These are phyloP conservation scores for Solanum pinnatisectum DNA, from an alignment of 257 asterid species.

Conservation along the genomic window DNA sequence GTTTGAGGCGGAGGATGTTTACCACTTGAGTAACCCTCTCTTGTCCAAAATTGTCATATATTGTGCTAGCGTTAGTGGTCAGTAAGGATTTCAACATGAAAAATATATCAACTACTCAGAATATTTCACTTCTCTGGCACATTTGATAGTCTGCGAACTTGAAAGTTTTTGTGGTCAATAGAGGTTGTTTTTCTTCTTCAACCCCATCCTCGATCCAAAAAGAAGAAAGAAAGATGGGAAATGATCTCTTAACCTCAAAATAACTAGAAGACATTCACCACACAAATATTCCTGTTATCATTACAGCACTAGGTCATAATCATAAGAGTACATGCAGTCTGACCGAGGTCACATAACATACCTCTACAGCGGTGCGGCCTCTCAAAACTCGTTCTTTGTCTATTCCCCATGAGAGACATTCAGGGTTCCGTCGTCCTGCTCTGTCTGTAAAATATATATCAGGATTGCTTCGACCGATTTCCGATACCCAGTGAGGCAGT, in stretches of 20 bases:
- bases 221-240: neutral
- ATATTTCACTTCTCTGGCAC: neutral
- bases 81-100: neutral
- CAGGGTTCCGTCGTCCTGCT: slow-evolving; percentile 80
- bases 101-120: neutral
- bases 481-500: slow-evolving; percentile 75
- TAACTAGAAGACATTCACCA: neutral
- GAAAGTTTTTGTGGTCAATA: neutral
- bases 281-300: neutral
- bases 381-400: slow-evolving; percentile 87
- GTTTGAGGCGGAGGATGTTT: neutral
- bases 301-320: neutral
- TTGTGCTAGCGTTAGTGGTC: neutral
- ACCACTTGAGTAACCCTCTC: neutral
- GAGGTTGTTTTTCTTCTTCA: neutral
- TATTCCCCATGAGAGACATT: slow-evolving; percentile 93
- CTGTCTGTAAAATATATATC: slow-evolving; percentile 86
- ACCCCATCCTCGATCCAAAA: neutral
- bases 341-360: slow-evolving; percentile 19
- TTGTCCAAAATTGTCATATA: neutral
- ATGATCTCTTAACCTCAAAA: neutral
- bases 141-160: neutral
- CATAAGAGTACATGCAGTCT: neutral
- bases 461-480: slow-evolving; percentile 81
- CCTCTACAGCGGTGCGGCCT: slow-evolving; percentile 92